phyloP scores from a whole-genome alignment of 352 stramenopile species.

The Pythium periplocum region DNA sequence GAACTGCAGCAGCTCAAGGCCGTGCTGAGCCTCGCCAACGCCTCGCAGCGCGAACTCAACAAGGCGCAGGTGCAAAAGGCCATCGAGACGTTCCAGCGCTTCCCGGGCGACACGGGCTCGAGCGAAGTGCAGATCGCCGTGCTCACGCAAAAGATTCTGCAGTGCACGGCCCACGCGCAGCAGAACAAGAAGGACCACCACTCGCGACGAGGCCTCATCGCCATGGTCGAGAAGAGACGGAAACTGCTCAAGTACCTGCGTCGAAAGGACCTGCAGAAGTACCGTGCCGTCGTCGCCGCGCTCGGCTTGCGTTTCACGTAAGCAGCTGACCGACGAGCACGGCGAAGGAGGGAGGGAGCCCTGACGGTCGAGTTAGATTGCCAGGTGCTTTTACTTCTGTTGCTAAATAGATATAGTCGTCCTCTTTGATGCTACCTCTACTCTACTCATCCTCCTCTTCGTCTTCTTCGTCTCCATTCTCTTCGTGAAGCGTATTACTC shows the following conservation, averaged over 20 bases:
- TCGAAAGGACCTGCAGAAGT: conserved; percentile 77
- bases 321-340: background rate
- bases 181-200: conserved; percentile 86
- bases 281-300: conserved; percentile 66
- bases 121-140: conserved; percentile 84
- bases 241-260: conserved; percentile 86
- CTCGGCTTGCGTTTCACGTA: conserved; percentile 79
- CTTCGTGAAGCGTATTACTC: background rate
- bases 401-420: conserved; percentile 4
- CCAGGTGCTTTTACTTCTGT: too few species aligned
- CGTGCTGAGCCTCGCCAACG: conserved; percentile 72
- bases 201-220: conserved; percentile 77
- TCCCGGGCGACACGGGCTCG: conserved; percentile 80
- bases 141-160: conserved; percentile 83
- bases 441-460: conserved; percentile 10
- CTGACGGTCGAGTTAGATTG: too few species aligned
- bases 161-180: conserved; percentile 67
- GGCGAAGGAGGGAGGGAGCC: too few species aligned
- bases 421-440: conserved; percentile 1
- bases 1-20: conserved; percentile 56
- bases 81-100: conserved; percentile 84
- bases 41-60: conserved; percentile 81
- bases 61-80: conserved; percentile 71
- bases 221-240: conserved; percentile 82
- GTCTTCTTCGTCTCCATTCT: conserved; percentile 9